phyloP scores from a whole-genome alignment of 192 early-diverging fungal species.

The Dimargaris xerosporica region DNA sequence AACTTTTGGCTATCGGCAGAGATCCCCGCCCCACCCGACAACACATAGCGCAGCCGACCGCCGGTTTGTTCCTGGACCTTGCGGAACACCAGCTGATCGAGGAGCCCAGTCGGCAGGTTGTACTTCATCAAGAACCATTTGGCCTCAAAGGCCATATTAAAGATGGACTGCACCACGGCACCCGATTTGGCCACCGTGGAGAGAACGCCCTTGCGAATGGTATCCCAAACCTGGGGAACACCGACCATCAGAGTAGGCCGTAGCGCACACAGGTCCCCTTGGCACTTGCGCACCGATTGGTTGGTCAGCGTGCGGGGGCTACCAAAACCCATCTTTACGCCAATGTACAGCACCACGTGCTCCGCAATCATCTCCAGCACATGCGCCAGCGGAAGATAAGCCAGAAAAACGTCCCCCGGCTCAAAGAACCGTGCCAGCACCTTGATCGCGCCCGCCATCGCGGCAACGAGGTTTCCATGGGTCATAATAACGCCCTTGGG shows the following conservation, averaged over 20 bases:
- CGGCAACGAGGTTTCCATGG: slow-evolving; percentile 71
- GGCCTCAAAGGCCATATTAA: slow-evolving; percentile 54
- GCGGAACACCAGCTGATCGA: slow-evolving; percentile 69
- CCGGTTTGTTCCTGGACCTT: slow-evolving; percentile 71
- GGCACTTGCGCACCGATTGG: slow-evolving; percentile 43
- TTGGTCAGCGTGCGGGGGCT: slow-evolving; percentile 56
- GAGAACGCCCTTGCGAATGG: slow-evolving; percentile 72
- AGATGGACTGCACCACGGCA: slow-evolving; percentile 46
- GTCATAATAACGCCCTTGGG: slow-evolving; percentile 84
- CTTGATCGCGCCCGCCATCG: slow-evolving; percentile 43
- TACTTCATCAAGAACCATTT: slow-evolving; percentile 51
- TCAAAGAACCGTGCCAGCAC: slow-evolving; percentile 30
- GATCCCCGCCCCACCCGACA: slow-evolving; percentile 83
- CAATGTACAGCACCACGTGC: slow-evolving; percentile 47
- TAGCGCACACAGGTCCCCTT: slow-evolving; percentile 57
- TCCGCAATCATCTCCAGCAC: slow-evolving; percentile 80
- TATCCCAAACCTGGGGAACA: slow-evolving; percentile 75
- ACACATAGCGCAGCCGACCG: slow-evolving; percentile 61
- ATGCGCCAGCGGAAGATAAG: slow-evolving; percentile 82
- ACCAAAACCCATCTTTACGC: slow-evolving; percentile 49
- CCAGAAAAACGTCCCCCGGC: slow-evolving; percentile 44
- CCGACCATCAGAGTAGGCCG: slow-evolving; percentile 64
- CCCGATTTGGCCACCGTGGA: slow-evolving; percentile 37
- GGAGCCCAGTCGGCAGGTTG: slow-evolving; percentile 46
- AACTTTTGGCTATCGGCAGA: slow-evolving; percentile 73